phyloP scores from a whole-genome alignment of 208 protist genomes.

The Strigomonas galati region DNA sequence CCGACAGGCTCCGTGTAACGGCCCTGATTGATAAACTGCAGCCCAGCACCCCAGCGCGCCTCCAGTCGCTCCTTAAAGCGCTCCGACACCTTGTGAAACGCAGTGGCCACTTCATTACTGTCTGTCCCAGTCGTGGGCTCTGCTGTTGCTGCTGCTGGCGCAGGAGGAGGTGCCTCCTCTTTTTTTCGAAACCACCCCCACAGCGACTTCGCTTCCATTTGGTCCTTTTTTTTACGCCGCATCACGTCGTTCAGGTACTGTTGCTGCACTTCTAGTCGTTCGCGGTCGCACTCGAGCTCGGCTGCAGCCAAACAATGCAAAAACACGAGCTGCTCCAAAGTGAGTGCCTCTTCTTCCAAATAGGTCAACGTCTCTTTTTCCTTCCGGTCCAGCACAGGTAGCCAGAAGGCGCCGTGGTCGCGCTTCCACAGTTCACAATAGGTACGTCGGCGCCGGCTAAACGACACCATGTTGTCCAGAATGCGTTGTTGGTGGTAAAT shows the following conservation, averaged over 20 bases:
- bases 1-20: background rate
- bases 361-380: slow-evolving; percentile 34
- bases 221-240: background rate
- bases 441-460: slow-evolving; percentile 43
- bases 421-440: slow-evolving; percentile 78
- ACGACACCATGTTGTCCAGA: slow-evolving; percentile 47
- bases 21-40: background rate
- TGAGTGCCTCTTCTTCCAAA: slow-evolving; percentile 61
- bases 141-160: background rate
- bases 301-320: slow-evolving; percentile 67
- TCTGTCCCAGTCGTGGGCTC: background rate
- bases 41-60: background rate
- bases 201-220: background rate
- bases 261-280: slow-evolving; percentile 6
- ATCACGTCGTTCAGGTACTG: background rate
- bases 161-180: background rate
- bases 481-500: slow-evolving; percentile 14
- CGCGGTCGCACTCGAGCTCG: slow-evolving; percentile 44
- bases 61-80: background rate
- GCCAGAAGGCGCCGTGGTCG: slow-evolving; percentile 35
- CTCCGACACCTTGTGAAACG: background rate
- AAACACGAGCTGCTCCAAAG: slow-evolving; percentile 70
- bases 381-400: slow-evolving; percentile 47
- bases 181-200: slow-evolving; percentile 6
- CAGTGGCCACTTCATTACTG: background rate